These are phyloP conservation scores for Noccaea bulbosa DNA, from an alignment of 345 rosid genomes.

Conservation along the genomic window DNA sequence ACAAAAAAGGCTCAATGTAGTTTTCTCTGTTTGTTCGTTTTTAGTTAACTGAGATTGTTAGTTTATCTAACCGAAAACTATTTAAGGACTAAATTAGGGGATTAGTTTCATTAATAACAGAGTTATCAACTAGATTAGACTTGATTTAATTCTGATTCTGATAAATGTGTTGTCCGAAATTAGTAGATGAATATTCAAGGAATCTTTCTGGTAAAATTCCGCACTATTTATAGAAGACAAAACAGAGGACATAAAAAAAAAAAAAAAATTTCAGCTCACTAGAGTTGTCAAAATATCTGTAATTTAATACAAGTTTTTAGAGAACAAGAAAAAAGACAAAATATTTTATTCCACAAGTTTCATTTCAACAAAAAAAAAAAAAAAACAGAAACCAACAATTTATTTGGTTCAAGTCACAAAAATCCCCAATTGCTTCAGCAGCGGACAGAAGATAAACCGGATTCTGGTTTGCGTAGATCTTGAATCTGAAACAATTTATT, in stretches of 20 bases:
- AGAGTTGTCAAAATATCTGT: constrained; percentile 10
- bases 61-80: constrained; percentile 1
- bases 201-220: background rate
- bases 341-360: background rate
- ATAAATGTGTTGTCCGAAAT: constrained; percentile 1
- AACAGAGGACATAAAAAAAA: background rate
- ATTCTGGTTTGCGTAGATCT: constrained; percentile 36
- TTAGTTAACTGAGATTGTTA: background rate
- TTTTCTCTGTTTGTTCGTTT: constrained; percentile 12
- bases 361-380: background rate
- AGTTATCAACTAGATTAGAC: constrained; percentile 6
- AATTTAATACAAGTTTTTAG: background rate
- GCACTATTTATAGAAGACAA: constrained; percentile 19
- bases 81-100: constrained; percentile 21
- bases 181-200: background rate
- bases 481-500: constrained; percentile 26
- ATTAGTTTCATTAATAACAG: constrained; percentile 19
- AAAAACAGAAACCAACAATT: constrained; percentile 5
- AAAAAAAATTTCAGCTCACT: background rate
- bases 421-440: constrained; percentile 23
- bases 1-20: constrained; percentile 11
- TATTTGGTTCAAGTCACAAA: constrained; percentile 8
- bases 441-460: constrained; percentile 35
- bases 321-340: background rate
- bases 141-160: background rate